Conservation (phyloP, 352 stramenopile genomes). For the Pythium sp. region DNA sequence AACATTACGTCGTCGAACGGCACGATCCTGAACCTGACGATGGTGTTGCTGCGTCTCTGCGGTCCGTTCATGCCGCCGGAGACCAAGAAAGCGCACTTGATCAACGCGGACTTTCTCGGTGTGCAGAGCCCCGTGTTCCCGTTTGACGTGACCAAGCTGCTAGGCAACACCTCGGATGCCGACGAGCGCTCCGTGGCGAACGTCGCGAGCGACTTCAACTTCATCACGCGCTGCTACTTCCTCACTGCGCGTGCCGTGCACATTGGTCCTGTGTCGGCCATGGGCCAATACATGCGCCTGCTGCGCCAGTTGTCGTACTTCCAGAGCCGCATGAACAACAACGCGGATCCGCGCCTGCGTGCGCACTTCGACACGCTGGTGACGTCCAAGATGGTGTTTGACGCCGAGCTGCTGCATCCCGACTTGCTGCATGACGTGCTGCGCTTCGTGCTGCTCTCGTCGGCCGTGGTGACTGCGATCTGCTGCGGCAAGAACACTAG, state of each 20-base stretch:
- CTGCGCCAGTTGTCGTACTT: conserved; percentile 89
- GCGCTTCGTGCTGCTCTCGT: conserved; percentile 69
- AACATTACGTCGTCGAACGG: conserved; percentile 64
- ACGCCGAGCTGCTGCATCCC: conserved; percentile 73
- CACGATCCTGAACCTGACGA: conserved; percentile 79
- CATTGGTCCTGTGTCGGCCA: conserved; percentile 86
- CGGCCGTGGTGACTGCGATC: conserved; percentile 52
- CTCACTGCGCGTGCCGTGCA: conserved; percentile 91
- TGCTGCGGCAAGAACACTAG: conserved; percentile 28
- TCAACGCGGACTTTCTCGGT: conserved; percentile 57
- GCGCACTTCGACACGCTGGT: conserved; percentile 75
- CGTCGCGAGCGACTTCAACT: conserved; percentile 85
- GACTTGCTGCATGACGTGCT: conserved; percentile 79
- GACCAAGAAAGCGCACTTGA: conserved; percentile 71
- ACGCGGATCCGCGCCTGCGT: conserved; percentile 63
- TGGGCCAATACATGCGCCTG: conserved; percentile 83
- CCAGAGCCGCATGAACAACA: conserved; percentile 75
- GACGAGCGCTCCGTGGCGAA: conserved; percentile 19
- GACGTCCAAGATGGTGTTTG: conserved; percentile 74
- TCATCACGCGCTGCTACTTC: conserved; percentile 97
- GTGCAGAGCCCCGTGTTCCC: conserved; percentile 61
- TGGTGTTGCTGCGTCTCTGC: conserved; percentile 75
- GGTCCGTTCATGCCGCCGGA: conserved; percentile 78
- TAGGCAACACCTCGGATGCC: conserved; percentile 24
- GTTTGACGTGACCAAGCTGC: conserved; percentile 55